Percentiles rank a stretch among this genome's conserved stretches.
phyloP scores from a whole-genome alignment of 352 stramenopile genomes.

The Phytopythium boreale region DNA sequence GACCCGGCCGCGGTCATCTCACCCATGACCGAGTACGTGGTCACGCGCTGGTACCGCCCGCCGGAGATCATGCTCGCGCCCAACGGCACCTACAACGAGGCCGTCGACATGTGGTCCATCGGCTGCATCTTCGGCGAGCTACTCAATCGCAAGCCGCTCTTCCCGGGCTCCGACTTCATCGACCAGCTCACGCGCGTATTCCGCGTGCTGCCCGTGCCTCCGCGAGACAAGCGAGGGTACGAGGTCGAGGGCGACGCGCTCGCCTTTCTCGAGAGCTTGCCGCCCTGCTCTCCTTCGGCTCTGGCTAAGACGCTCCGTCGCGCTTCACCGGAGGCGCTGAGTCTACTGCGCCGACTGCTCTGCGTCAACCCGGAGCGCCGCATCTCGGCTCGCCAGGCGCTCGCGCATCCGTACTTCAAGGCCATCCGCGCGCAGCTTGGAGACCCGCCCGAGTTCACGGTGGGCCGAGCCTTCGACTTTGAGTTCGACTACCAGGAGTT shows the following conservation, averaged over 20 bases:
- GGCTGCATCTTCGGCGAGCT: conserved; percentile 94
- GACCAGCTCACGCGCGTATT: conserved; percentile 81
- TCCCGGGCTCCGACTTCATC: conserved; percentile 76
- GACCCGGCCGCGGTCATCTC: conserved; percentile 33
- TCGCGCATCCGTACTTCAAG: conserved; percentile 92
- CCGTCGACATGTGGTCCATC: conserved; percentile 87
- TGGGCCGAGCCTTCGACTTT: conserved; percentile 75
- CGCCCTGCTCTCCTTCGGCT: conserved; percentile 65
- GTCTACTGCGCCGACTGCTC: conserved; percentile 59
- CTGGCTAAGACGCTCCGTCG: conserved; percentile 66
- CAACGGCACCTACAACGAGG: conserved; percentile 71
- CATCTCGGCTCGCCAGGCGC: conserved; percentile 84
- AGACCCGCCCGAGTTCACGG: conserved; percentile 61
- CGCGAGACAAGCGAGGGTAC: conserved; percentile 75
- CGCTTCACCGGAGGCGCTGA: conserved; percentile 66
- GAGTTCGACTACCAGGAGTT: conserved; percentile 82
- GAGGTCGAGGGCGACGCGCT: conserved; percentile 69
- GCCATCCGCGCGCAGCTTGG: conserved; percentile 64
- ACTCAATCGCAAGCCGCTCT: conserved; percentile 72
- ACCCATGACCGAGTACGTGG: conserved; percentile 86
- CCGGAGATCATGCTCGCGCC: conserved; percentile 86
- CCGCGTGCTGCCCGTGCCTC: conserved; percentile 60
- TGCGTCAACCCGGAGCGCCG: conserved; percentile 90
- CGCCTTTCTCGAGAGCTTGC: conserved; percentile 72
- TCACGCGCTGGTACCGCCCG: conserved; percentile 81